Percentiles rank a stretch among this genome's conserved stretches.
Conservation (phyloP, 768 basidiomycete species). For the Cystofilobasidium macerans region DNA sequence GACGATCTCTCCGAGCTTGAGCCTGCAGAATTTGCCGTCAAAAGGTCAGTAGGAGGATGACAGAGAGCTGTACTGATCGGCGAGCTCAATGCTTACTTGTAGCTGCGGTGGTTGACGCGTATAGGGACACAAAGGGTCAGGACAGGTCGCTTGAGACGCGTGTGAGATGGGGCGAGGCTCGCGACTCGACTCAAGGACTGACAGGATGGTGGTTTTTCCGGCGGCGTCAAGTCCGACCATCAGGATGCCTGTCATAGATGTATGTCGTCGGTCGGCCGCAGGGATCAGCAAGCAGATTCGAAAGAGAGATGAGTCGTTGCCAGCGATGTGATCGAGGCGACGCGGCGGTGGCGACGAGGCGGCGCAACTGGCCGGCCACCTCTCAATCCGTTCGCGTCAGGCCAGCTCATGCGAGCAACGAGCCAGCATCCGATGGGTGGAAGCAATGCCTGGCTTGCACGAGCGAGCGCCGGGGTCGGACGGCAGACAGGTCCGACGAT, state of each 20-base stretch:
- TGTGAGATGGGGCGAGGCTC: not conserved
- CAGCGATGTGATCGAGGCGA: not conserved
- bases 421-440: too few species aligned
- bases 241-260: slow-evolving; percentile 62
- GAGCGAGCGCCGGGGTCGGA: too few species aligned
- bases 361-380: too few species aligned
- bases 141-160: not conserved
- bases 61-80: not conserved
- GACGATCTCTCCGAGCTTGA: slow-evolving; percentile 99
- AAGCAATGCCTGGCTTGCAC: too few species aligned
- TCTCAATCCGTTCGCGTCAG: too few species aligned
- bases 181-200: slow-evolving; percentile 34
- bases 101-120: slow-evolving; percentile 2
- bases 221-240: slow-evolving; percentile 99
- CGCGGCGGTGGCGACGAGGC: not conserved
- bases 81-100: slow-evolving; percentile 14
- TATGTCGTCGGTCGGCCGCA: slow-evolving; percentile 74
- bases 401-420: too few species aligned
- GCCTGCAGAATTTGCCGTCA: too few species aligned
- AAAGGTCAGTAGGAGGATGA: not conserved
- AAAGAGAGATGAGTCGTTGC: slow-evolving; percentile 40
- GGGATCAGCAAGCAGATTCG: slow-evolving; percentile 60
- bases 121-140: not conserved
- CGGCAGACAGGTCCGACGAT: too few species aligned
- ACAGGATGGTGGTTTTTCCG: slow-evolving; percentile 72